Percentiles rank a stretch among this genome's conserved stretches.
Conservation (phyloP, 2,329 filamentous ascomycete species). For the Talaromyces islandicus region DNA sequence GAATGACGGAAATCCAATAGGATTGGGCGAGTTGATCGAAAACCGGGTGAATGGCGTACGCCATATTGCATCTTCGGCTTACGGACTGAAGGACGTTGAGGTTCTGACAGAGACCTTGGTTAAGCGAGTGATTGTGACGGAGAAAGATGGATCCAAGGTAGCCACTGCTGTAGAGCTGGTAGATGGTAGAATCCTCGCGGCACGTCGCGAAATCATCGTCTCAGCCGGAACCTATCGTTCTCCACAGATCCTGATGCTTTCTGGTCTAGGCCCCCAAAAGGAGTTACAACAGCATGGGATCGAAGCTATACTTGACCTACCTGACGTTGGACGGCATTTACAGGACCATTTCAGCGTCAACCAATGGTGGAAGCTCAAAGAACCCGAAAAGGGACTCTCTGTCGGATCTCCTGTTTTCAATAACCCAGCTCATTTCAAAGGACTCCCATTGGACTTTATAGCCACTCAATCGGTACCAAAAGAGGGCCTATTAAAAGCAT, state of each 20-base stretch:
- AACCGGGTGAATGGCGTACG: constrained; percentile 7
- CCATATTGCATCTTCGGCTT: constrained; percentile 9
- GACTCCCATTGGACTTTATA: constrained; percentile 1
- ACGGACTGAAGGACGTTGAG: constrained; percentile 1
- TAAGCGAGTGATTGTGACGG: background rate
- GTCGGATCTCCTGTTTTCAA: constrained; percentile 2
- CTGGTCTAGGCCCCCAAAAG: constrained; percentile 24
- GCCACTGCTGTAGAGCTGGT: constrained; percentile 4
- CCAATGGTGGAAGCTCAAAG: constrained; percentile 4
- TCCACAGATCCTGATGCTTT: constrained; percentile 31
- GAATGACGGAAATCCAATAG: constrained; percentile 11
- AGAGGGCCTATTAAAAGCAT: background rate
- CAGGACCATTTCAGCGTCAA: constrained; percentile 31
- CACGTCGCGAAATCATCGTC: constrained; percentile 39
- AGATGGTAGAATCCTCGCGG: constrained; percentile 14
- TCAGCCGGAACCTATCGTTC: constrained; percentile 39
- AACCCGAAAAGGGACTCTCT: constrained; percentile 1
- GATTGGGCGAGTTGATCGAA: constrained; percentile 7
- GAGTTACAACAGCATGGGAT: constrained; percentile 24
- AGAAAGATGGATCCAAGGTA: background rate
- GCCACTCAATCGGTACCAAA: background rate
- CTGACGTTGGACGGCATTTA: constrained; percentile 32
- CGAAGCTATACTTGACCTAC: constrained; percentile 11
- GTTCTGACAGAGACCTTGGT: constrained; percentile 10
- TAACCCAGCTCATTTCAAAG: background rate